Conservation (phyloP, 208 protist species). For the Porcisia deanei region DNA sequence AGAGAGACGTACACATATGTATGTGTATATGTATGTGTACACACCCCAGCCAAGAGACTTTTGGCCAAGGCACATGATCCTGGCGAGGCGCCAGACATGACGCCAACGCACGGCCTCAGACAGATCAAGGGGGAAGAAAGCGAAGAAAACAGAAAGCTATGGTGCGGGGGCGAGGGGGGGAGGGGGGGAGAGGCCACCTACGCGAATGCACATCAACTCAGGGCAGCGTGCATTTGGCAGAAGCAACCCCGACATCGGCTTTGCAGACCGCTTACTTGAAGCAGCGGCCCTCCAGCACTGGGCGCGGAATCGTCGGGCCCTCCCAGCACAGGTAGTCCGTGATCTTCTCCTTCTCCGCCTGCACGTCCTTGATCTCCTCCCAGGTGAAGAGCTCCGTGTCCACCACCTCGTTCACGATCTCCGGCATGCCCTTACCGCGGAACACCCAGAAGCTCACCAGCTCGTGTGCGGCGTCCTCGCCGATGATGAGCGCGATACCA, state of each 20-base stretch:
- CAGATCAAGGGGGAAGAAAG: background rate
- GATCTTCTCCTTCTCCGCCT: constrained; percentile 69
- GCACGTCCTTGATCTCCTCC: constrained; percentile 70
- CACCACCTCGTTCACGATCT: constrained; percentile 71
- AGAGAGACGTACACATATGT: too few relatives aligned
- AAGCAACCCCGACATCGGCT: too few relatives aligned
- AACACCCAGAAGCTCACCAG: constrained; percentile 78
- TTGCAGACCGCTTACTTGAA: constrained; percentile 58
- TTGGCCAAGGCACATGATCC: too few relatives aligned
- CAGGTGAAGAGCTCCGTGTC: constrained; percentile 82
- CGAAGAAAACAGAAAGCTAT: background rate
- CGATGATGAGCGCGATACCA: constrained; percentile 78
- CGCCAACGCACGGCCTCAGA: too few relatives aligned
- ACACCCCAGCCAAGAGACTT: too few relatives aligned
- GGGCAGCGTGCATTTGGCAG: background rate
- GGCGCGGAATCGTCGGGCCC: constrained; percentile 71
- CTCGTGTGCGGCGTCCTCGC: constrained; percentile 75
- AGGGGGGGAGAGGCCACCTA: background rate
- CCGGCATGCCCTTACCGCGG: constrained; percentile 81
- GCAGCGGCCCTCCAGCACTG: constrained; percentile 72
- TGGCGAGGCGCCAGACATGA: too few relatives aligned
- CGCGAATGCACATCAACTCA: background rate
- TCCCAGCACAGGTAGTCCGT: constrained; percentile 87
- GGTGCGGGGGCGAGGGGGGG: background rate
- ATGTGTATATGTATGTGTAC: too few relatives aligned